Percentiles rank a stretch among this genome's conserved stretches.
Conservation (phyloP, 305 asterid genomes). For the Fraxinus sp. region DNA sequence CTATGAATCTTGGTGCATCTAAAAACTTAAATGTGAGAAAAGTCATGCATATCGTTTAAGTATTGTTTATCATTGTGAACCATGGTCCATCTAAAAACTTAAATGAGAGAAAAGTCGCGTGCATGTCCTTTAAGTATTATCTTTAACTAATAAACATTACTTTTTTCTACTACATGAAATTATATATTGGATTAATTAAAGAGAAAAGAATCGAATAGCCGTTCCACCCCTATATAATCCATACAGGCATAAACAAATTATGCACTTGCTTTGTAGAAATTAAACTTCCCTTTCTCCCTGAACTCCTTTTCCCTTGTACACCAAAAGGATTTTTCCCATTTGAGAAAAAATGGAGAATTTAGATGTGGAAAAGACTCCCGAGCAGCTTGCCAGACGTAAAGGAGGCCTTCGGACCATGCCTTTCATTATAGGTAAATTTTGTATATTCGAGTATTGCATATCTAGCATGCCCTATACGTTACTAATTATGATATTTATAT, state of each 20-base stretch:
- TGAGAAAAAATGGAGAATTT: constrained; percentile 35
- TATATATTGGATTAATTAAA: background rate
- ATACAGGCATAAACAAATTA: background rate
- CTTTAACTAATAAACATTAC: background rate
- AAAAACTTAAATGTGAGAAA: background rate
- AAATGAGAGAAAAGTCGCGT: background rate
- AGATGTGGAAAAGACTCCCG: constrained; percentile 25
- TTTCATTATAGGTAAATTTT: constrained; percentile 51
- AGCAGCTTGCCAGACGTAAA: constrained; percentile 17
- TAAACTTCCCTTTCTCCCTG: background rate
- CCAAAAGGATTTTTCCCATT: background rate
- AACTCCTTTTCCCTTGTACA: background rate
- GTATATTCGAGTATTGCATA: background rate
- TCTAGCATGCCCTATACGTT: background rate
- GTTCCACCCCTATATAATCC: background rate
- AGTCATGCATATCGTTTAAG: background rate
- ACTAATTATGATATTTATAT: background rate
- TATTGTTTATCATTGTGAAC: background rate
- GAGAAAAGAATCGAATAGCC: background rate
- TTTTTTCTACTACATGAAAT: background rate
- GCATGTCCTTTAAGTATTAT: too few species aligned
- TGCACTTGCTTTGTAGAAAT: background rate
- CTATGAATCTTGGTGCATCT: background rate
- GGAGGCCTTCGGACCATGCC: constrained; percentile 70
- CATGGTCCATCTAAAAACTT: background rate